A percentile compares a stretch with the other conserved stretches of the same genome.
These are phyloP conservation scores for Candida caryicola DNA, from an alignment of 805 yeast genomes.

Conservation along the genomic window DNA sequence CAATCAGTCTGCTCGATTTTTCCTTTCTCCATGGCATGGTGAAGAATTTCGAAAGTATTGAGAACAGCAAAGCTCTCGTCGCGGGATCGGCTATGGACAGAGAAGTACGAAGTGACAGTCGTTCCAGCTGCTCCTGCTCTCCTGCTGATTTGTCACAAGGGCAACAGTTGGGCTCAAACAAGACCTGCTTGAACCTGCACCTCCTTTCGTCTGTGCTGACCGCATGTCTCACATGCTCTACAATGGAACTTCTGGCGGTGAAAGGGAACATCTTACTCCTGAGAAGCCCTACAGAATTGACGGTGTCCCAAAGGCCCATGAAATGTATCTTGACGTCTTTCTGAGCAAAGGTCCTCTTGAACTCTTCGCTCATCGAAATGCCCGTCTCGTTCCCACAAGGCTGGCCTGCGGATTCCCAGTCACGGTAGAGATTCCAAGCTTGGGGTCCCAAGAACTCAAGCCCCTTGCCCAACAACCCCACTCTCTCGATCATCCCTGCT, in stretches of 20 bases:
- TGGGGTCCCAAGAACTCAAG: slow-evolving; percentile 53
- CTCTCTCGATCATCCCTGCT: slow-evolving; percentile 62
- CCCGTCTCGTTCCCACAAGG: slow-evolving; percentile 45
- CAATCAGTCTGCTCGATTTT: background rate
- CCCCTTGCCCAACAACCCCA: slow-evolving; percentile 58
- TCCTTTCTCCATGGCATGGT: background rate
- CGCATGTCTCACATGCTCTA: slow-evolving; percentile 63
- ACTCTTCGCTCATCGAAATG: slow-evolving; percentile 49
- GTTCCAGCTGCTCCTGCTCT: background rate
- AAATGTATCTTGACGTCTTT: slow-evolving; percentile 46
- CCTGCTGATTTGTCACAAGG: background rate
- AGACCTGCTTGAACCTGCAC: slow-evolving; percentile 57
- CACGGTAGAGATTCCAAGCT: slow-evolving; percentile 62
- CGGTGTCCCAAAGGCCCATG: slow-evolving; percentile 69
- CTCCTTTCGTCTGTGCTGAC: slow-evolving; percentile 66
- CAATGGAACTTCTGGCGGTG: slow-evolving; percentile 48
- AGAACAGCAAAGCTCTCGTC: slow-evolving; percentile 15
- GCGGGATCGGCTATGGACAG: background rate
- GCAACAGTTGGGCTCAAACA: slow-evolving; percentile 42
- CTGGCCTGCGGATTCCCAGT: slow-evolving; percentile 61
- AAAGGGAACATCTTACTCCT: slow-evolving; percentile 59
- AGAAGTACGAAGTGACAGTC: too few species aligned
- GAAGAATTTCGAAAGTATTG: slow-evolving; percentile 5
- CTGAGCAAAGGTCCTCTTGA: slow-evolving; percentile 52
- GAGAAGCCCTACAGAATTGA: slow-evolving; percentile 61